Evolutionary conservation across 371 early-diverging fungal genomes (phyloP), one percentile per base, ranked within the genome.

Genomic region (Dichotomocladium elegans): DNA sequence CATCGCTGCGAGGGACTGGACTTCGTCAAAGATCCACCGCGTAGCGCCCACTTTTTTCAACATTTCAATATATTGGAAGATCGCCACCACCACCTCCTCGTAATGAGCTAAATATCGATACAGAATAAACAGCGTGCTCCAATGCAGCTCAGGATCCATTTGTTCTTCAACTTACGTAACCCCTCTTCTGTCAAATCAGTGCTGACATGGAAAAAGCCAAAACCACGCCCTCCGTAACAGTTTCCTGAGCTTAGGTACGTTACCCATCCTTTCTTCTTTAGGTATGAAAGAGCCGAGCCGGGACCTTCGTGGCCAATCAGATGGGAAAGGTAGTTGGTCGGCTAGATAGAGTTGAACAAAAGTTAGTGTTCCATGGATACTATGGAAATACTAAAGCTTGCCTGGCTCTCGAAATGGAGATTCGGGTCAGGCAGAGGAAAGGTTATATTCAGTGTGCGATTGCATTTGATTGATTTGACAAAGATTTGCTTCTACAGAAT

Each of bases 21-120:
- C 80, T 65, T 96, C 96, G 29, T 89, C 76, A 63, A 83, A 93
- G 34, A 89, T 85, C 84, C 91, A 91, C 44, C 85, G 77, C 50
- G 89, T 83, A 5, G 88, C 70, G 0, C 92, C 92, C 12, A 59
- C 60, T 4, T 65, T 59, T 37, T 80, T 77, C 27, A 96, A 57
- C 86, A 96, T 82, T 19, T 83, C 71, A 48, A 97, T 88, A 61
- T 95, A 98, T 62, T 91, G 87, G 61, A 96, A 98, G 4, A 95
- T 66, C 19, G 85, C 73, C 2, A 66, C 64, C 8, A 95, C 76
- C 3, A 97, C 83, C 26, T 95, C 91, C 41, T 92, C 83, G 55
- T 84, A 85, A 47, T 87, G 74, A 11, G 67, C 86, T 82, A 59
- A 3, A 19, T 21, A 5, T 19, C 7, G 21, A 42, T 21, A 24